These are phyloP conservation scores for Skeletonema tropicum DNA, from an alignment of 108 stramenopile species.

Conservation along the genomic window DNA sequence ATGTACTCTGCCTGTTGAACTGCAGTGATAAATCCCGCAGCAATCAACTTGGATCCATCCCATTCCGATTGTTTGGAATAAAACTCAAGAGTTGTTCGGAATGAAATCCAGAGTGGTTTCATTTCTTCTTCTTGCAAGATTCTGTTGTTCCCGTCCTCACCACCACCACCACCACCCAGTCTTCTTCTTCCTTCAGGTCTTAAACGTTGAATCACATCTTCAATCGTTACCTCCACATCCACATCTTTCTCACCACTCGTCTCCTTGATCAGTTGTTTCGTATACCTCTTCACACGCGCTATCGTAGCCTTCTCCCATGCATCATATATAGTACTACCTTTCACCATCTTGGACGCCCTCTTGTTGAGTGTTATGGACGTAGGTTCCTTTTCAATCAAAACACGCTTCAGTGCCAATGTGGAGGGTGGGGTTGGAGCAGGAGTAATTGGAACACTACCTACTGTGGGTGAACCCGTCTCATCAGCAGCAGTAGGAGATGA, in stretches of 20 bases:
- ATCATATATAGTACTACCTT: not conserved
- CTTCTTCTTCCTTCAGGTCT: not conserved
- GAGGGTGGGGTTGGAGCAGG: not conserved
- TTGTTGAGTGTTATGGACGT: not conserved
- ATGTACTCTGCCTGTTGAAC: constrained; percentile 2
- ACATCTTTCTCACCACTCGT: not conserved
- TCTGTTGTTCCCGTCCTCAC: too few relatives aligned
- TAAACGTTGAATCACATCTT: not conserved
- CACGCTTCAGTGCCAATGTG: too few relatives aligned
- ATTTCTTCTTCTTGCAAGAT: not conserved
- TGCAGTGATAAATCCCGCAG: not conserved
- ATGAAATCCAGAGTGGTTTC: not conserved
- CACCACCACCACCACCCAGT: too few relatives aligned
- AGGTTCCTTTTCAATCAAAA: constrained; percentile 1
- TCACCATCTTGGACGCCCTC: not conserved
- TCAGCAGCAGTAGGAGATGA: not conserved
- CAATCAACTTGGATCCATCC: not conserved
- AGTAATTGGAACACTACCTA: too few relatives aligned
- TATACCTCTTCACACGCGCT: not conserved
- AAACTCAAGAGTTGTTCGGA: not conserved
- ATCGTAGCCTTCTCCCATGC: not conserved
- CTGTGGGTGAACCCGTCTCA: not conserved
- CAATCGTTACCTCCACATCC: not conserved
- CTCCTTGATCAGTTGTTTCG: not conserved
- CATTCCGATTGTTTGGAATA: not conserved